Evolutionary conservation across 768 basidiomycete genomes (phyloP).

Genomic region (Tubosaeta brunneosetosa): DNA sequence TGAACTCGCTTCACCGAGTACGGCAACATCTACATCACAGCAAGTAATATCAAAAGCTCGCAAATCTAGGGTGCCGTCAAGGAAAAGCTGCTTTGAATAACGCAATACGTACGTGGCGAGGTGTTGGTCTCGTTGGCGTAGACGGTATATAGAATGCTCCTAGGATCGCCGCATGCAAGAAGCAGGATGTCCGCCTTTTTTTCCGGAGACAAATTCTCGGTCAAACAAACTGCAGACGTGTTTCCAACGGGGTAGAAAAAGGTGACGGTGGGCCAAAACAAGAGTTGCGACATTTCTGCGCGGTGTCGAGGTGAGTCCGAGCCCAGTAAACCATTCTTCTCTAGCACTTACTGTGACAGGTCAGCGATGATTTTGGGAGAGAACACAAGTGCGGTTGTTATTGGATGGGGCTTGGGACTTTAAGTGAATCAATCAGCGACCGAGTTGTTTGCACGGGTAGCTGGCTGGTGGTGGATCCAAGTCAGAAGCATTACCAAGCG

Average conservation of each 20-base stretch:
- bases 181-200: constrained; percentile 36
- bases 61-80: constrained; percentile 6
- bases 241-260: constrained; percentile 60
- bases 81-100: background rate
- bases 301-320: background rate
- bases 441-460: background rate
- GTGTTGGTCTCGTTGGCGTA: constrained; percentile 14
- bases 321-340: too few relatives aligned
- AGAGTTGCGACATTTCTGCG: constrained; percentile 13
- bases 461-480: background rate
- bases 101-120: constrained; percentile 2
- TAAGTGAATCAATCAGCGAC: background rate
- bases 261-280: constrained; percentile 18
- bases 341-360: background rate
- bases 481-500: background rate
- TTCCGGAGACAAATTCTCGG: constrained; percentile 44
- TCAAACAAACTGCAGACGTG: constrained; percentile 48
- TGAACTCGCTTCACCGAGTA: constrained; percentile 18
- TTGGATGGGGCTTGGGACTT: background rate
- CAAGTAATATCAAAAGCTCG: constrained; percentile 27
- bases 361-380: background rate
- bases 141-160: constrained; percentile 48
- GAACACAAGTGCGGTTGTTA: background rate
- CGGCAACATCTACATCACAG: constrained; percentile 26
- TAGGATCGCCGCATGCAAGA: constrained; percentile 53